Evolutionary conservation across 1,284 basidiomycete species (phyloP), one percentile per base, ranked within the genome.

Genomic region (Albatrellus sp.): DNA sequence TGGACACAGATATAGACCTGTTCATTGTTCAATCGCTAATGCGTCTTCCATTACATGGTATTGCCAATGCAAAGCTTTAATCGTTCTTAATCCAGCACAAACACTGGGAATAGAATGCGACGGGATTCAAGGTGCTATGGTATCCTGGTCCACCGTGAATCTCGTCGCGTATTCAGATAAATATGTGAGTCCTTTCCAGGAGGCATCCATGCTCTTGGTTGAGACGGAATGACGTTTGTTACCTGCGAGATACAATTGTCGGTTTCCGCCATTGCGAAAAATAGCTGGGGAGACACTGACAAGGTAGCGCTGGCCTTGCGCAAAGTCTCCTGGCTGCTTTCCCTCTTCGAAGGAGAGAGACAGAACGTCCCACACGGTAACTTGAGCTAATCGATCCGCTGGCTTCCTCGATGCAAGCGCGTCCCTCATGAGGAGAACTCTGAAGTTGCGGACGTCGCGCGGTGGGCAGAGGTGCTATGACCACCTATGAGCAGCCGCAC

Each of bases 331-430:
- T 4, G 68, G 62, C 9, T 65, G 64, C 28, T 58, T 66, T 7
- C 67, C 72, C 48, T 83, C 81, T 19, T 65, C 62, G 13, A 69
- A 58, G 0, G 64, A 63, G 17, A 85, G 53, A 8, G 63, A 66
- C 4, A 78, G 62, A 1, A 78, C 80, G 55, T 94, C 88, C 89
- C 90, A 93, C 1, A 91, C 73, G 0, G 84, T 92, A 40, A 96
- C 54, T 57, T 89, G 83, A 0, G 77, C 90, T 1, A 62, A 68
- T 13, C 87, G 73, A 46, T 68, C 66, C 4, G 70, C 64, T 12
- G 72, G 71, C 48, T 68, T 64, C 47, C 68, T 67, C 1, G 55
- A 54, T 30, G 73, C 74, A 24, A 65, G 67, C 5, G 82, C 79
- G 57, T 98, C 94, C 49, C 74, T 66, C 16, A 87, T 73, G 11